Evolutionary conservation across 345 rosid genomes (phyloP).

Genomic region (Angophora floribunda): DNA sequence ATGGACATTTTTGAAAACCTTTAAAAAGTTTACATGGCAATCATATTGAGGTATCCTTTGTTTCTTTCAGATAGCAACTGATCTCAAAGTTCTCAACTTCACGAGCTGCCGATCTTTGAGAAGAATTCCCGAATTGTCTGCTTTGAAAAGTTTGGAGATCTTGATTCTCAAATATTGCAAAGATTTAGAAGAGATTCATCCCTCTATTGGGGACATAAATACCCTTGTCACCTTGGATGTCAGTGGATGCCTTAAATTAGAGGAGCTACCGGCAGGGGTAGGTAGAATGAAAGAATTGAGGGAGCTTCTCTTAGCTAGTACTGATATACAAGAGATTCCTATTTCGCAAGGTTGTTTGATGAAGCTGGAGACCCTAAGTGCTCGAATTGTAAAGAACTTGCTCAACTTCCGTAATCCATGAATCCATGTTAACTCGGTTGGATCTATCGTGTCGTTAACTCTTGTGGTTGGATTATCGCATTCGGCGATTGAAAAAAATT

Average conservation of each 20-base stretch:
- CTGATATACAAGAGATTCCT: background rate
- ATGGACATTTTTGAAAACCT: too few relatives aligned
- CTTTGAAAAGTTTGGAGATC: background rate
- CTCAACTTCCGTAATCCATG: background rate
- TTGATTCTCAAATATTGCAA: background rate
- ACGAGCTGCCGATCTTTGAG: accelerated
- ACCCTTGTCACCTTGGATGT: background rate
- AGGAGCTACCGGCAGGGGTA: background rate
- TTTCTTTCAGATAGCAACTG: background rate
- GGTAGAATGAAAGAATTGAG: background rate
- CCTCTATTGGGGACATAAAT: background rate
- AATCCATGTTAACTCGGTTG: background rate
- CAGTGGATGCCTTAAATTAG: accelerated
- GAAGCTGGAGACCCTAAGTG: background rate
- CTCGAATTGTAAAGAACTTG: background rate
- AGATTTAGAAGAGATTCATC: background rate
- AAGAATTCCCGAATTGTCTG: background rate
- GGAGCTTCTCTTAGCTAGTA: background rate
- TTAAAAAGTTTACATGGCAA: background rate
- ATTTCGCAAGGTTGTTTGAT: background rate
- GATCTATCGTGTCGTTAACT: background rate
- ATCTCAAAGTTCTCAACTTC: background rate
- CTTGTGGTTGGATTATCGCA: background rate
- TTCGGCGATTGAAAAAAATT: background rate
- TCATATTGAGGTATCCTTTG: background rate